Percentiles rank a stretch among this genome's conserved stretches.
phyloP scores from a whole-genome alignment of 164 flowering plant genomes.

The Aristolochia fimbriata region DNA sequence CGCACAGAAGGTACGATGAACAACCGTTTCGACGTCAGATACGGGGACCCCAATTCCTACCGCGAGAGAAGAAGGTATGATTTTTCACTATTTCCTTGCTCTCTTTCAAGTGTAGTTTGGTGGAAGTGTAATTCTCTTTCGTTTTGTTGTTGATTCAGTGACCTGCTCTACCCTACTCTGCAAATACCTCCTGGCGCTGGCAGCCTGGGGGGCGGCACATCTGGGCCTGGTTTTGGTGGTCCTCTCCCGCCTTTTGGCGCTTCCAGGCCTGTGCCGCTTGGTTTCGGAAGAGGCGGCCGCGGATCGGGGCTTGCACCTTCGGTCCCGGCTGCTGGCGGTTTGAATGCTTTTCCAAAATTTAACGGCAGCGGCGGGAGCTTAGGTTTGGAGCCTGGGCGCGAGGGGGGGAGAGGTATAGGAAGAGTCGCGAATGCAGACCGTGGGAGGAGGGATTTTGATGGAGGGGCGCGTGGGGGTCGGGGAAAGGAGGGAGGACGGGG shows the following conservation, averaged over 20 bases:
- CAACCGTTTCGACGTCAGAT: conserved; percentile 46
- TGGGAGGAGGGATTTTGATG: conserved; percentile 7
- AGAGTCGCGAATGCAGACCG: conserved; percentile 6
- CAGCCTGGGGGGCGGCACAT: not conserved
- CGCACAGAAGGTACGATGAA: conserved; percentile 8
- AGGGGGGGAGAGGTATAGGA: conserved; percentile 15
- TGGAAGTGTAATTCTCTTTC: not conserved
- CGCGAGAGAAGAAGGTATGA: conserved; percentile 67
- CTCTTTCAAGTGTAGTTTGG: not conserved
- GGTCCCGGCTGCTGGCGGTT: not conserved
- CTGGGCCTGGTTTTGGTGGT: not conserved
- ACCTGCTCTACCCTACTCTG: conserved; percentile 24
- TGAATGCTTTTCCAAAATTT: not conserved
- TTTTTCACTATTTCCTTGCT: not conserved
- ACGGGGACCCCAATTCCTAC: conserved; percentile 57
- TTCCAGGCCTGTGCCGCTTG: conserved; percentile 2
- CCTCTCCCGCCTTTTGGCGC: conserved; percentile 3
- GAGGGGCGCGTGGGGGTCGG: conserved; percentile 4
- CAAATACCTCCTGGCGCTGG: conserved; percentile 18
- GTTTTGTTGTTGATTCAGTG: conserved; percentile 23
- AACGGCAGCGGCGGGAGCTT: conserved; percentile 12
- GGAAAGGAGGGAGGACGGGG: conserved; percentile 9
- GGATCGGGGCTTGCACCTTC: conserved; percentile 1
- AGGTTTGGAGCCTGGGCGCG: conserved; percentile 23
- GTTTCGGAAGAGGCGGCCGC: conserved; percentile 3